Conservation (phyloP, 2,329 filamentous ascomycete species). For the Pseudocercospora macadamiae region DNA sequence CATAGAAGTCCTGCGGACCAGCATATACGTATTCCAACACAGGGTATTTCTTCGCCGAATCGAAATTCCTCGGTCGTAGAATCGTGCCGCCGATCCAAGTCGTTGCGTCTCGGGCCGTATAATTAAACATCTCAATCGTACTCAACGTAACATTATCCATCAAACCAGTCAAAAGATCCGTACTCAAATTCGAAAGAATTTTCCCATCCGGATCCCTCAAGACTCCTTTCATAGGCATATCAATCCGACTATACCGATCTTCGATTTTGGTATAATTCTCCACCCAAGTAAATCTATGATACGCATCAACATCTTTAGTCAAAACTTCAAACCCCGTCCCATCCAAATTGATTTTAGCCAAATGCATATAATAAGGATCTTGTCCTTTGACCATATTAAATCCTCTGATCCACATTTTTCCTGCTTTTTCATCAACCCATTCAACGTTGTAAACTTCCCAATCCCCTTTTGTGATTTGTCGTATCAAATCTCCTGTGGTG, state of each 20-base stretch:
- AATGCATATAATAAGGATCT: constrained; percentile 5
- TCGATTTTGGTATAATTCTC: neutral
- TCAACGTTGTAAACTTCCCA: constrained; percentile 9
- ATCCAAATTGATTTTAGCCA: constrained; percentile 13
- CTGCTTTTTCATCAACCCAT: neutral
- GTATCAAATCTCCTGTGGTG: neutral
- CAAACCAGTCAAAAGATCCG: no score
- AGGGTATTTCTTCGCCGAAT: constrained; percentile 4
- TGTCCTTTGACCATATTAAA: constrained; percentile 8
- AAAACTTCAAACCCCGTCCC: constrained; percentile 7
- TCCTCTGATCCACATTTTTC: neutral
- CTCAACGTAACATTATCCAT: neutral
- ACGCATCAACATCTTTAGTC: constrained; percentile 5
- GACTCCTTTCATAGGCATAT: constrained; percentile 5
- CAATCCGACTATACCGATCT: constrained; percentile 8
- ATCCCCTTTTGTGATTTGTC: constrained; percentile 2
- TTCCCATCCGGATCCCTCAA: neutral
- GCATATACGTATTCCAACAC: constrained; percentile 12
- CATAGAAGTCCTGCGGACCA: neutral
- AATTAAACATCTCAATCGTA: constrained; percentile 7
- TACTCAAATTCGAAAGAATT: neutral
- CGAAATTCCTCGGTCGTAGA: constrained; percentile 4
- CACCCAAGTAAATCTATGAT: neutral
- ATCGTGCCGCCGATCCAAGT: constrained; percentile 14
- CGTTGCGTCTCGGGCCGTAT: constrained; percentile 10